A percentile compares a stretch with the other conserved stretches of the same genome.
Evolutionary conservation across 2,329 filamentous ascomycete genomes (phyloP).

Genomic region (Fusarium clavum): DNA sequence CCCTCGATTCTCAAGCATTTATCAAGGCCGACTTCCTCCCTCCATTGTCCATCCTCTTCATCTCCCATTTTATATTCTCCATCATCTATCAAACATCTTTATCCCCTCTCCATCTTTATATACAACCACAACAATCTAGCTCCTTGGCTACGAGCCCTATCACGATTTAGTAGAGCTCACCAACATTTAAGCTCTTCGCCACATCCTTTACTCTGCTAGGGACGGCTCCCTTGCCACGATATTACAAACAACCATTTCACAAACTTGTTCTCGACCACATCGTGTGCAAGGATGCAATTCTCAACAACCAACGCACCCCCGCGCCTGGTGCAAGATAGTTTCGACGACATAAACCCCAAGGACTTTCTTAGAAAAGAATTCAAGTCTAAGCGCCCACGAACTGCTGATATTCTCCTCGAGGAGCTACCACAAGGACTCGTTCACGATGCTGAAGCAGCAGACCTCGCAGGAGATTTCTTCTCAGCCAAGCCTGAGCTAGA

Average conservation of each 20-base stretch:
- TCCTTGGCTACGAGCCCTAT: slow-evolving; percentile 8
- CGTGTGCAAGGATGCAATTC: slow-evolving; percentile 46
- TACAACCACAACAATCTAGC: slow-evolving; percentile 11
- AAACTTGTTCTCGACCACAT: slow-evolving; percentile 15
- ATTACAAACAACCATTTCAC: slow-evolving; percentile 25
- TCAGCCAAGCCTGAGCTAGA: slow-evolving; percentile 44
- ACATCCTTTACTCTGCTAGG: slow-evolving; percentile 38
- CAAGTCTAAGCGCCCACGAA: slow-evolving; percentile 39
- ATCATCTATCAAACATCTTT: slow-evolving; percentile 1
- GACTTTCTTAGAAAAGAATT: slow-evolving; percentile 8
- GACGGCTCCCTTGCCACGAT: slow-evolving; percentile 44
- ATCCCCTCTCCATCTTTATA: background rate
- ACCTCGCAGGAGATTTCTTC: slow-evolving; percentile 39
- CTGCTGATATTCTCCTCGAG: slow-evolving; percentile 38
- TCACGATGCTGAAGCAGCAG: slow-evolving; percentile 41
- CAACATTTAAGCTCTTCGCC: slow-evolving; percentile 14
- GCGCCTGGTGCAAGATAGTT: slow-evolving; percentile 18
- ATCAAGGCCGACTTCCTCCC: slow-evolving; percentile 34
- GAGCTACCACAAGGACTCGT: slow-evolving; percentile 48
- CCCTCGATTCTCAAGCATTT: slow-evolving; percentile 33
- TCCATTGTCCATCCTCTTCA: slow-evolving; percentile 23
- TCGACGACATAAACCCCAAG: slow-evolving; percentile 19
- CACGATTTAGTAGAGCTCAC: background rate
- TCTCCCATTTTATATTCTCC: slow-evolving; percentile 21
- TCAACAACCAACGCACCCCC: slow-evolving; percentile 25